Evolutionary conservation across 768 basidiomycete genomes (phyloP).

Genomic region (Auricularia auricula-judae): DNA sequence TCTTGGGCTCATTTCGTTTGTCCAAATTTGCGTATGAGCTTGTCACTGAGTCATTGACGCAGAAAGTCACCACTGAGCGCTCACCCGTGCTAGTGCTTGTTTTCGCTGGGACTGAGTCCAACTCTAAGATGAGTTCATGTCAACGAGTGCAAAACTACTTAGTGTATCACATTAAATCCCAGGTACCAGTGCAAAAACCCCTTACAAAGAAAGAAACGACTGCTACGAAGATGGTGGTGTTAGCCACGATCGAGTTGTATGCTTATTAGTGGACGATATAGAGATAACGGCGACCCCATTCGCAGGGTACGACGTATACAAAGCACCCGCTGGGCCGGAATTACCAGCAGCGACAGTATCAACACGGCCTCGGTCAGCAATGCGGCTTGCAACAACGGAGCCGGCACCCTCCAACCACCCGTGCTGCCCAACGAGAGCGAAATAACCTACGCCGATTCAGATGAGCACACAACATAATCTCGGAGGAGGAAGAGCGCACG

Average conservation of each 20-base stretch:
- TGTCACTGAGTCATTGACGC: too few relatives aligned
- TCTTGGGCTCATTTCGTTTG: too few relatives aligned
- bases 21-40: too few relatives aligned
- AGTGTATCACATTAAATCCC: background rate
- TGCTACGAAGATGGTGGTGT: too few relatives aligned
- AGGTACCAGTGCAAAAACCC: too few relatives aligned
- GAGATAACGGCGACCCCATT: background rate
- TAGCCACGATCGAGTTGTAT: too few relatives aligned
- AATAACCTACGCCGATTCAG: background rate
- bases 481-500: background rate
- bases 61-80: too few relatives aligned
- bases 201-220: too few relatives aligned
- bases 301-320: background rate
- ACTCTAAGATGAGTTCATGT: too few relatives aligned
- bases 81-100: too few relatives aligned
- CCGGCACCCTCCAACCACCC: background rate
- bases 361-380: background rate
- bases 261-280: background rate
- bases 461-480: background rate
- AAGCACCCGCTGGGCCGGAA: background rate
- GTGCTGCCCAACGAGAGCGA: background rate
- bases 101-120: too few relatives aligned
- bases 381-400: background rate
- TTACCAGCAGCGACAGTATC: background rate
- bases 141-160: background rate